Conservation (phyloP, 345 rosid genomes). For the Fremontodendron californicum region DNA sequence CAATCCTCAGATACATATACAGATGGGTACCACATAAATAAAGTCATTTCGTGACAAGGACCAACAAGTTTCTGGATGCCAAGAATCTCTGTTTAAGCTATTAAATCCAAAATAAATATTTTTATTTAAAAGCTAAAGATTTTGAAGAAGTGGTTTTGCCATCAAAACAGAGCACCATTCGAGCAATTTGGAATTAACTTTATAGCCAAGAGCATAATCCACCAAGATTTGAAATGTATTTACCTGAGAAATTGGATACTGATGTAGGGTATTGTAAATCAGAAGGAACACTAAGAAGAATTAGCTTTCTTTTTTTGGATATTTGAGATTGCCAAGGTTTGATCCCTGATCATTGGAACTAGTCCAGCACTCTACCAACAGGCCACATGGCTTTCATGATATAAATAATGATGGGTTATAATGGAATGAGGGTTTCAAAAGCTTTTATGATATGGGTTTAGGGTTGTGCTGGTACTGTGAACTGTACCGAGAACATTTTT, state of each 20-base stretch:
- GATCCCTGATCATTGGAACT: too few relatives aligned
- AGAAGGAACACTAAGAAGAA: not conserved
- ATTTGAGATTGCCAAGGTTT: too few relatives aligned
- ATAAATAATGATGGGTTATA: not conserved
- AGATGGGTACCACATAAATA: not conserved
- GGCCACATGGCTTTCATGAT: too few relatives aligned
- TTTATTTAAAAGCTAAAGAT: not conserved
- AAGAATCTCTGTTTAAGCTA: not conserved
- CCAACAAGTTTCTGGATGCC: not conserved
- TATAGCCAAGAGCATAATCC: not conserved
- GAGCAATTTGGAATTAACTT: not conserved
- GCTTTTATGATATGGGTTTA: not conserved
- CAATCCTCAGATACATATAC: not conserved
- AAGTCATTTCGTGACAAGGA: not conserved
- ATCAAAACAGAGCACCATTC: not conserved
- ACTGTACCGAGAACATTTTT: not conserved
- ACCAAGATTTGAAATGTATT: not conserved
- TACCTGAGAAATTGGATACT: not conserved
- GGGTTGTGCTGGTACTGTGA: not conserved
- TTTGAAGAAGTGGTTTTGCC: not conserved
- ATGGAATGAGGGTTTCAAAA: not conserved
- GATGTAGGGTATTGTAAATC: not conserved
- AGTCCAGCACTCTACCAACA: too few relatives aligned
- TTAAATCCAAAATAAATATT: not conserved
- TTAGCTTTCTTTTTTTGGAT: too few relatives aligned